Evolutionary conservation across 176 grass and related monocot species (phyloP), one percentile per base, ranked within the genome.

Genomic region (Alloteropsis semialata): DNA sequence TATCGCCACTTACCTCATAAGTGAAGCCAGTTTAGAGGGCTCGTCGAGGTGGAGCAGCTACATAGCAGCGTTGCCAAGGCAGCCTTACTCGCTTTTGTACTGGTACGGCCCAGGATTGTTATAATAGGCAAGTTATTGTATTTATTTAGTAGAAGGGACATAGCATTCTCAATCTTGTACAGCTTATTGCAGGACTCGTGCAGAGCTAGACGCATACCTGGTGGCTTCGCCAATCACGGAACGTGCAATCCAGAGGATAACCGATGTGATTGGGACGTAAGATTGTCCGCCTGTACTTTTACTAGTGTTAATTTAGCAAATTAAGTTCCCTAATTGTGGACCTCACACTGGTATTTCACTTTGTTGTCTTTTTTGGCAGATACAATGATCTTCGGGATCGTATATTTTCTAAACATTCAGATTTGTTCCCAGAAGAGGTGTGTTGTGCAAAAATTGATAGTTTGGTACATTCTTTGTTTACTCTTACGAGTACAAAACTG

Each of bases 41-140:
- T 88, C 90, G 32, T 96, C 96, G 69, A 87, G 77, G 82, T 99
- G 96, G 96, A 93, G 79, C 67, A 99, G 66, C 86, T 93, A 99
- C 75, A 96, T 99, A 50, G 79, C 91, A 42, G 96, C 93, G 17
- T 85, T 98, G 82, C 96, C 96, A 30, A 89, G 96, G 80, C 96
- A 98, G 49, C 96, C 96, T 75, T 96, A 93, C 89, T 98, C 96
- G 15, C 93, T 98, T 84, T 78, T 98, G 60, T 99, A 95, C 76
- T 95, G 96, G 96, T 95, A 95, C 78, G 63, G 59, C 82, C 45
- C 16, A 27, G 51, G 21, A 75, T 51, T 42, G 32, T 75, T 42
- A 38, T 75, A 34, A 24, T 73, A 56, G 39, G 8, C 10, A 10
- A 30, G 58, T 50, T 55, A 18, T 28, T 36, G 17, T 22, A 79